Evolutionary conservation across 139 green algal species (phyloP).

Genomic region (Zygnema circumcarinatum): DNA sequence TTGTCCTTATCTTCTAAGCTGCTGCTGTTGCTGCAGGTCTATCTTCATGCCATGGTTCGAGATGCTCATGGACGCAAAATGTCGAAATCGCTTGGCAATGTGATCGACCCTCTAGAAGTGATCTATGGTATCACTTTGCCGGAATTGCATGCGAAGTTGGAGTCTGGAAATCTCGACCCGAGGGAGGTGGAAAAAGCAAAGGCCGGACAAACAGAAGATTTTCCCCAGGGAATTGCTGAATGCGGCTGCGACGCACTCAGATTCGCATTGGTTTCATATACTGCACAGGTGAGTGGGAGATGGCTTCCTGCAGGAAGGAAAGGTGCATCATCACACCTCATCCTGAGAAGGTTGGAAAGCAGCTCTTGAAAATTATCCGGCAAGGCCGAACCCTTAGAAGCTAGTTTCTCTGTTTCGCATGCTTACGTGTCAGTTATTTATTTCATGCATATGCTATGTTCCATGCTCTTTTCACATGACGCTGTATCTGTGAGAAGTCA

Average conservation of each 20-base stretch:
- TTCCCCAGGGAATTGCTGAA: slow-evolving; percentile 97
- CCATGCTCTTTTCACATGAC: too few species aligned
- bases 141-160: slow-evolving; percentile 68
- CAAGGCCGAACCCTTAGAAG: too few species aligned
- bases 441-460: too few species aligned
- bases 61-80: slow-evolving; percentile 74
- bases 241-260: slow-evolving; percentile 93
- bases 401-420: too few species aligned
- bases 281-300: slow-evolving; percentile 73
- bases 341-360: background rate
- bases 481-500: too few species aligned
- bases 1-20: background rate
- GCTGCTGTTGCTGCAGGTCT: too few species aligned
- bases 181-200: slow-evolving; percentile 79
- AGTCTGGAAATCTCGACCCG: slow-evolving; percentile 87
- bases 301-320: background rate
- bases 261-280: slow-evolving; percentile 92
- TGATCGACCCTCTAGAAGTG: slow-evolving; percentile 76
- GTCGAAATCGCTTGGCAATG: slow-evolving; percentile 71
- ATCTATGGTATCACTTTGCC: slow-evolving; percentile 73
- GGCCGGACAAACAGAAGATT: slow-evolving; percentile 86
- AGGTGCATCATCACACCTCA: too few species aligned
- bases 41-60: slow-evolving; percentile 69
- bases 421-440: too few species aligned
- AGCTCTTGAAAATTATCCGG: background rate